These are phyloP conservation scores for Candida methanosorbosa DNA, from an alignment of 805 yeast species.

Conservation along the genomic window DNA sequence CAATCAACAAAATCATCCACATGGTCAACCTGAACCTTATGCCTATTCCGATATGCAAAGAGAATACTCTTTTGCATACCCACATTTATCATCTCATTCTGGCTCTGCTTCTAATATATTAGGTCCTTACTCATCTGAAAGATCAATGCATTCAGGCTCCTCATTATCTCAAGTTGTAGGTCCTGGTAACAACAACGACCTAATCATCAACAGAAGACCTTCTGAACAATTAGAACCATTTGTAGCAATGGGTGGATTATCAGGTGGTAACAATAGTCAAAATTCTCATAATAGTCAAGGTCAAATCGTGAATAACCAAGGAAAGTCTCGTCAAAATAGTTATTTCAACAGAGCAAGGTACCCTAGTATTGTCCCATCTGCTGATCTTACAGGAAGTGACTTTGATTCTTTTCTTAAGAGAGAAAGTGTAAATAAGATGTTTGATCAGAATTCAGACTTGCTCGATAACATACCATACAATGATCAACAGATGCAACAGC, in stretches of 20 bases:
- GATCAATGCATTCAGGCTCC: slow-evolving; percentile 11
- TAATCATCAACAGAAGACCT: slow-evolving; percentile 29
- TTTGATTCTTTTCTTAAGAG: slow-evolving; percentile 27
- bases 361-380: slow-evolving; percentile 18
- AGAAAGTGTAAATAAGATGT: slow-evolving; percentile 22
- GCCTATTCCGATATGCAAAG: slow-evolving; percentile 17
- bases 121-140: slow-evolving; percentile 20
- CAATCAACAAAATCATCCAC: background rate
- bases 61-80: slow-evolving; percentile 19
- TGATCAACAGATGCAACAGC: slow-evolving; percentile 11
- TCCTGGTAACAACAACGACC: slow-evolving; percentile 10
- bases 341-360: slow-evolving; percentile 18
- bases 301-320: too few species aligned
- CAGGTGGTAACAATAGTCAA: background rate
- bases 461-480: slow-evolving; percentile 16
- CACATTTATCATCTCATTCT: slow-evolving; percentile 2
- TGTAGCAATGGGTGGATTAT: slow-evolving; percentile 17
- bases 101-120: slow-evolving; percentile 5
- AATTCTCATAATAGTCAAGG: too few species aligned
- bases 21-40: slow-evolving; percentile 9
- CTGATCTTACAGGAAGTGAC: slow-evolving; percentile 21
- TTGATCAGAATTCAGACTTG: slow-evolving; percentile 18
- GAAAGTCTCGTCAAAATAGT: slow-evolving; percentile 20
- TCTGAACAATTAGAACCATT: slow-evolving; percentile 44
- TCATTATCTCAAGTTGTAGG: background rate